Percentiles rank a stretch among this genome's conserved stretches.
Evolutionary conservation across 495 filamentous ascomycete species (phyloP).

Genomic region (Cercophora newfieldiana): DNA sequence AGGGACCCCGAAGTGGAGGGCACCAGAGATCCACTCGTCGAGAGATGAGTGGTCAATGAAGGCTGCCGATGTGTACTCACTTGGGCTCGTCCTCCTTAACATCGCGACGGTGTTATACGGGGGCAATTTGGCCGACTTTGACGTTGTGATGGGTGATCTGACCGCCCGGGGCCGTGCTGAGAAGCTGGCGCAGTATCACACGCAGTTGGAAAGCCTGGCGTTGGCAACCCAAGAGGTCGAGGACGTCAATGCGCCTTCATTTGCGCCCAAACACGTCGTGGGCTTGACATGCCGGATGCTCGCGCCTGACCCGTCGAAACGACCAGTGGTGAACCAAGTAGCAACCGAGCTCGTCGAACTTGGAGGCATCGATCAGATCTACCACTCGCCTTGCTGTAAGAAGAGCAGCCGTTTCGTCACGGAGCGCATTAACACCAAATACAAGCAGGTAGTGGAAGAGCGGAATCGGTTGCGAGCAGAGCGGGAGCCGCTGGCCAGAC

Average conservation of each 20-base stretch:
- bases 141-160: constrained; percentile 33
- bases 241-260: constrained; percentile 34
- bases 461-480: constrained; percentile 29
- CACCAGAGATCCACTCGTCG: constrained; percentile 34
- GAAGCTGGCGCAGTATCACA: constrained; percentile 30
- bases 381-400: constrained; percentile 43
- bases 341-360: constrained; percentile 37
- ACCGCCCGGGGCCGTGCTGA: constrained; percentile 24
- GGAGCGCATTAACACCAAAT: constrained; percentile 29
- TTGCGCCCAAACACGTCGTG: constrained; percentile 37
- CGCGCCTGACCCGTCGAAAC: constrained; percentile 20
- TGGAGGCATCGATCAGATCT: constrained; percentile 45
- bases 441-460: constrained; percentile 28
- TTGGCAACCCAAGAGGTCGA: constrained; percentile 34
- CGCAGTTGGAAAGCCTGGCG: constrained; percentile 27
- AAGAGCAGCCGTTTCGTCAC: constrained; percentile 35
- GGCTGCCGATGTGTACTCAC: constrained; percentile 41
- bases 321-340: constrained; percentile 36
- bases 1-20: constrained; percentile 40
- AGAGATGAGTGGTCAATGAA: constrained; percentile 40
- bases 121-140: constrained; percentile 36
- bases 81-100: constrained; percentile 37
- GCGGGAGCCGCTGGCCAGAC: constrained; percentile 26
- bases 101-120: constrained; percentile 37
- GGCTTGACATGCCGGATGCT: constrained; percentile 38